Evolutionary conservation across 129 eudicot genomes (phyloP).

Genomic region (Erigeron canadensis): DNA sequence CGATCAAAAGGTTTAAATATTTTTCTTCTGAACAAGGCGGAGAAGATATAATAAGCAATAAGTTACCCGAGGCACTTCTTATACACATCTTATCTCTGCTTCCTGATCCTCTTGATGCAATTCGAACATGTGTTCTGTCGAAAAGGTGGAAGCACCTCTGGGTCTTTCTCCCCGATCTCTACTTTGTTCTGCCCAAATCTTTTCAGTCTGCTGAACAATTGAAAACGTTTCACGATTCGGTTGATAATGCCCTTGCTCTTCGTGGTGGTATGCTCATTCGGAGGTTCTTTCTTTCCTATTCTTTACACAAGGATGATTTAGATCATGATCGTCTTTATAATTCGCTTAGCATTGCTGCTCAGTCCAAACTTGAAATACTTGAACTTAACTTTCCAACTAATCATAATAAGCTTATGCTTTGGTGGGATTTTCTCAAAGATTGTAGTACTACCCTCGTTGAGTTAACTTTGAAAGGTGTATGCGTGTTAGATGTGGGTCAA

Average conservation of each 20-base stretch:
- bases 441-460: conserved; percentile 19
- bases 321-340: conserved; percentile 25
- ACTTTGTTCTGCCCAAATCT: conserved; percentile 19
- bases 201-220: background rate
- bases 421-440: conserved; percentile 25
- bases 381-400: conserved; percentile 28
- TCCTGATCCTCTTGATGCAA: no score
- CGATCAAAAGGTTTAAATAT: no score
- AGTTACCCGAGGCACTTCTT: no score
- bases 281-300: conserved; percentile 20
- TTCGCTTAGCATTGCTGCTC: background rate
- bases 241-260: conserved; percentile 23
- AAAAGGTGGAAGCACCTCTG: conserved; percentile 21
- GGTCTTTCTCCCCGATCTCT: conserved; percentile 21
- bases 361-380: conserved; percentile 4
- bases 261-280: conserved; percentile 19
- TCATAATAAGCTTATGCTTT: conserved; percentile 11
- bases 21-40: no score
- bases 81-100: no score
- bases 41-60: no score
- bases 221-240: conserved; percentile 22
- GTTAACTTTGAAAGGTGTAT: conserved; percentile 24
- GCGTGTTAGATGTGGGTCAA: conserved; percentile 20
- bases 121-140: conserved; percentile 21
- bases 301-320: conserved; percentile 11